These are phyloP conservation scores for Pleurotus ostreatus DNA, from an alignment of 768 basidiomycete genomes.

Conservation along the genomic window DNA sequence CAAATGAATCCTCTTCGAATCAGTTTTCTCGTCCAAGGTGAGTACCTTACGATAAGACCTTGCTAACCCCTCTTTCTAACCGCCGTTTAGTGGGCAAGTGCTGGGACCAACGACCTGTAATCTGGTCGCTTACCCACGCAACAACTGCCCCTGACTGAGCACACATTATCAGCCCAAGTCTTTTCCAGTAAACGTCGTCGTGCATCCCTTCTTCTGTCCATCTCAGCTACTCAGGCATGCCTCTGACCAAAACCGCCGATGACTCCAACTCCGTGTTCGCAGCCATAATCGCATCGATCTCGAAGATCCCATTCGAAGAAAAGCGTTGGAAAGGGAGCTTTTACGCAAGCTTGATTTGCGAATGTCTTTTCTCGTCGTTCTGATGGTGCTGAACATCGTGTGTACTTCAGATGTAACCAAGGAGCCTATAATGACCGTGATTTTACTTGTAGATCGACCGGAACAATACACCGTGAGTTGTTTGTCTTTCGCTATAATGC, in stretches of 20 bases:
- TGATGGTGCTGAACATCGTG: slow-evolving; percentile 21
- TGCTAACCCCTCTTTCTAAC: too few relatives aligned
- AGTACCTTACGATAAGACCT: background rate
- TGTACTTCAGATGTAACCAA: background rate
- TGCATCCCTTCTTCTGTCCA: background rate
- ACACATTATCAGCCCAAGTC: background rate
- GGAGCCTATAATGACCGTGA: background rate
- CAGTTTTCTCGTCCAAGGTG: background rate
- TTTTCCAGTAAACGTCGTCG: background rate
- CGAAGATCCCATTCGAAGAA: slow-evolving; percentile 7
- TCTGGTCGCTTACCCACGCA: background rate
- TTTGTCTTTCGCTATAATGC: background rate
- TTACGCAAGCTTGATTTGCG: slow-evolving; percentile 46
- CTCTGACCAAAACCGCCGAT: background rate
- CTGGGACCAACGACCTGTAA: background rate
- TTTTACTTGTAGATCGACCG: slow-evolving; percentile 52
- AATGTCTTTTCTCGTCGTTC: slow-evolving; percentile 38
- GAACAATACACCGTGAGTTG: slow-evolving; percentile 58
- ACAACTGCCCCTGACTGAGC: background rate
- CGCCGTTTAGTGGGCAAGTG: too few relatives aligned
- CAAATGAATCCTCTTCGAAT: background rate
- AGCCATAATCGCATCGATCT: background rate
- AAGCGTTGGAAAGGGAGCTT: slow-evolving; percentile 28
- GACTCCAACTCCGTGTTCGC: background rate
- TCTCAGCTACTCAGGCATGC: background rate